These are phyloP conservation scores for Sugiyamaella novakii DNA, from an alignment of 1,139 yeast genomes.

Conservation along the genomic window DNA sequence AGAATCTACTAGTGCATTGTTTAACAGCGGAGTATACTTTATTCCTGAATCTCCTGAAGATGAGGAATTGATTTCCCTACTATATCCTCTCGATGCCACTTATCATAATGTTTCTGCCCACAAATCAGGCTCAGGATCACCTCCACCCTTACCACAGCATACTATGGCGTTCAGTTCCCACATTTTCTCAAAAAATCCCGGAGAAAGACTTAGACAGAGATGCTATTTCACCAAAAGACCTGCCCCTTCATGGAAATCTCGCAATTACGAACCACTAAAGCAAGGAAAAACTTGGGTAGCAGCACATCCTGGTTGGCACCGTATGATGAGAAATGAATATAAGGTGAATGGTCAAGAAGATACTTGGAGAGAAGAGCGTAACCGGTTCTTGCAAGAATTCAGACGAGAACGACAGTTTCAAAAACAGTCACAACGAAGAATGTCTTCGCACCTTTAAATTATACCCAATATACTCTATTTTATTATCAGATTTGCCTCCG, in stretches of 20 bases:
- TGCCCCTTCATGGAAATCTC: constrained; percentile 30
- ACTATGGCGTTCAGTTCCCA: constrained; percentile 16
- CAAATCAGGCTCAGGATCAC: constrained; percentile 4
- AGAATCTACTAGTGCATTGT: constrained; percentile 8
- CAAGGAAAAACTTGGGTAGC: constrained; percentile 14
- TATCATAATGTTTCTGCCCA: background rate
- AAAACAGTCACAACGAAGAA: constrained; percentile 28
- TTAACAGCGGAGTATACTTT: constrained; percentile 20
- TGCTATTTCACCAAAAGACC: constrained; percentile 33
- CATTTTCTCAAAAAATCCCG: constrained; percentile 27
- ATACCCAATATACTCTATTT: background rate
- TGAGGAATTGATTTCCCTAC: constrained; percentile 8
- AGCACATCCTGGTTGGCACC: constrained; percentile 36
- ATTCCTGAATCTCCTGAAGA: constrained; percentile 20
- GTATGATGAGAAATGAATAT: constrained; percentile 34
- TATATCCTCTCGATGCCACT: constrained; percentile 9
- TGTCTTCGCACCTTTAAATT: constrained; percentile 22
- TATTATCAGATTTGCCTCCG: background rate
- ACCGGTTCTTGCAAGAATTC: constrained; percentile 32
- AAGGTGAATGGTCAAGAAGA: constrained; percentile 31
- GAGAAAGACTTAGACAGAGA: constrained; percentile 31
- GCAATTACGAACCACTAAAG: constrained; percentile 23
- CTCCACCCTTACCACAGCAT: constrained; percentile 15
- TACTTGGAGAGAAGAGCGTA: constrained; percentile 36
- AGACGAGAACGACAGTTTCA: constrained; percentile 36